phyloP scores from a whole-genome alignment of 192 early-diverging fungal genomes.

The Podila clonocystis region DNA sequence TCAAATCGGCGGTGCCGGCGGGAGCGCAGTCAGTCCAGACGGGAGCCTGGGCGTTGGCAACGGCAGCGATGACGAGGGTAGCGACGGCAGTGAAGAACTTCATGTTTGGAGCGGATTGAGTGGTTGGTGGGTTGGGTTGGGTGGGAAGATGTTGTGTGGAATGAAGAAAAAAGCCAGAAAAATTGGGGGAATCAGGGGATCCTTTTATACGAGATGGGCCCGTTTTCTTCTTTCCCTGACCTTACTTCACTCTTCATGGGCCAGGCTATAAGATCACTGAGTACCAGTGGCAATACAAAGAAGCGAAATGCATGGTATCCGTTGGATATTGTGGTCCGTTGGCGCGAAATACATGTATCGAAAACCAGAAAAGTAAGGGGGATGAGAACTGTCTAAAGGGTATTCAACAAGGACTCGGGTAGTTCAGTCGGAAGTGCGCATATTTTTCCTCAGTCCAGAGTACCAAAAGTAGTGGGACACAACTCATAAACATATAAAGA shows the following conservation, averaged over 20 bases:
- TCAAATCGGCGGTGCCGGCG: conserved; percentile 55
- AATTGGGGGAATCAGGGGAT: not conserved
- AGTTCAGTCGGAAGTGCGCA: too few relatives aligned
- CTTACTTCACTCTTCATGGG: too few relatives aligned
- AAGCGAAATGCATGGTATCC: not conserved
- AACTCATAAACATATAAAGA: too few relatives aligned
- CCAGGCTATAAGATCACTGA: too few relatives aligned
- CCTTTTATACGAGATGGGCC: conserved; percentile 11
- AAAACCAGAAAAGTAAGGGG: not conserved
- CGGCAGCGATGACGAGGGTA: conserved; percentile 50
- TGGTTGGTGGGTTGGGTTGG: not conserved
- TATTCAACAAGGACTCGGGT: not conserved
- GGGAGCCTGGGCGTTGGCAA: conserved; percentile 56
- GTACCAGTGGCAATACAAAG: not conserved
- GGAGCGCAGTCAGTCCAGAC: conserved; percentile 39
- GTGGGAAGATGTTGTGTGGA: not conserved
- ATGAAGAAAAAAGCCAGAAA: conserved; percentile 8
- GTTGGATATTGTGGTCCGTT: too few relatives aligned
- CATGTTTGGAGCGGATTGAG: conserved; percentile 15
- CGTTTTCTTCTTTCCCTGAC: too few relatives aligned
- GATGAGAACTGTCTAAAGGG: not conserved
- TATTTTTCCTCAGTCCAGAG: too few relatives aligned
- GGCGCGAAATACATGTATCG: not conserved
- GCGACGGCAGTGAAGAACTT: conserved; percentile 61
- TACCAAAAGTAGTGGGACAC: too few relatives aligned